These are phyloP conservation scores for Raffaelea ambrosiae DNA, from an alignment of 2,329 filamentous ascomycete species.

Conservation along the genomic window DNA sequence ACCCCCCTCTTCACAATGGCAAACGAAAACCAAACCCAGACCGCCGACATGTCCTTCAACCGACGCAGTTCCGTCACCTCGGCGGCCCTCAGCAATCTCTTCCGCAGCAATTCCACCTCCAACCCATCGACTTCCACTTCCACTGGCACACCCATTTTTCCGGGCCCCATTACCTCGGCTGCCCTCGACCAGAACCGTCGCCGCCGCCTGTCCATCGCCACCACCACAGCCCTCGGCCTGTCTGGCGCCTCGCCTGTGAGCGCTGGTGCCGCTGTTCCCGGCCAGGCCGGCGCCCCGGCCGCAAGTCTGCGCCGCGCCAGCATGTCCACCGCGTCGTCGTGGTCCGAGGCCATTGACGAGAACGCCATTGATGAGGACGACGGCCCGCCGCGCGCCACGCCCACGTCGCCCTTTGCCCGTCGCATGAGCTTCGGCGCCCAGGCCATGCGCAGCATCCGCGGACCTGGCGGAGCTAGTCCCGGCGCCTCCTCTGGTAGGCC, in stretches of 20 bases:
- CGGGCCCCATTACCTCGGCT: slow-evolving; percentile 31
- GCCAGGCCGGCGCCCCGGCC: slow-evolving; percentile 24
- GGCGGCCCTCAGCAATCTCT: slow-evolving; percentile 49
- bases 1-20: slow-evolving; percentile 5
- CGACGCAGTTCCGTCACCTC: slow-evolving; percentile 50
- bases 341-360: slow-evolving; percentile 51
- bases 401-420: slow-evolving; percentile 68
- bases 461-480: slow-evolving; percentile 47
- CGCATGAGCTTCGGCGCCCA: slow-evolving; percentile 86
- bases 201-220: slow-evolving; percentile 61
- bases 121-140: slow-evolving; percentile 25
- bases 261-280: slow-evolving; percentile 1
- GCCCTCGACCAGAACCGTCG: slow-evolving; percentile 51
- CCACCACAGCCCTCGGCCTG: slow-evolving; percentile 47
- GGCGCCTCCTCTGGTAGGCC: slow-evolving; percentile 47
- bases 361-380: slow-evolving; percentile 65
- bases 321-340: slow-evolving; percentile 54
- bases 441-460: slow-evolving; percentile 63
- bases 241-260: slow-evolving; percentile 60
- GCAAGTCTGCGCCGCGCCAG: slow-evolving; percentile 54
- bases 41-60: slow-evolving; percentile 24
- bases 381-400: slow-evolving; percentile 43
- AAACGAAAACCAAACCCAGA: slow-evolving; percentile 20
- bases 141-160: slow-evolving; percentile 34
- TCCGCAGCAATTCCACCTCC: slow-evolving; percentile 46